phyloP scores from a whole-genome alignment of 495 filamentous ascomycete species.

The Hypoxylon fuscum region DNA sequence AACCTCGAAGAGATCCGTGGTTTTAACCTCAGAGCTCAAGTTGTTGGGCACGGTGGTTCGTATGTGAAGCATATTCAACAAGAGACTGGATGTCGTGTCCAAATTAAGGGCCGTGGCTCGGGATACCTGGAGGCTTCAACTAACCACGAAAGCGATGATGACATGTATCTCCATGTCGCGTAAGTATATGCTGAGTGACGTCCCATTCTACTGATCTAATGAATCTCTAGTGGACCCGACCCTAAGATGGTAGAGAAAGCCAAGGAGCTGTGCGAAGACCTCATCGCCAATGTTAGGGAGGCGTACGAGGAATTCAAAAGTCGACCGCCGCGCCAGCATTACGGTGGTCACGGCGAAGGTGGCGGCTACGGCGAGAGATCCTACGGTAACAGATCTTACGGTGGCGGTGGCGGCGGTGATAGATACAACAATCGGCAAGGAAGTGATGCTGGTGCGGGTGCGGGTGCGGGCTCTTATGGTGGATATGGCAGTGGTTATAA shows the following conservation, averaged over 20 bases:
- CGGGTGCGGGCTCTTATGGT: constrained; percentile 47
- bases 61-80: constrained; percentile 98
- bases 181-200: constrained; percentile 54
- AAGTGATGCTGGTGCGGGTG: too few species aligned
- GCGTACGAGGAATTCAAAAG: constrained; percentile 91
- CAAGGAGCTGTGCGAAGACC: constrained; percentile 86
- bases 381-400: constrained; percentile 52
- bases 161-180: constrained; percentile 96
- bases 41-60: constrained; percentile 90
- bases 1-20: constrained; percentile 88
- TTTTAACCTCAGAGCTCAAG: constrained; percentile 96
- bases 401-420: constrained; percentile 27
- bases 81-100: constrained; percentile 91
- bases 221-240: constrained; percentile 77
- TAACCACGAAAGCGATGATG: constrained; percentile 87
- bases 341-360: constrained; percentile 55
- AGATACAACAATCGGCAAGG: constrained; percentile 42
- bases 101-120: constrained; percentile 97
- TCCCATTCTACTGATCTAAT: constrained; percentile 43
- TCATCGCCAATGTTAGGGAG: constrained; percentile 81
- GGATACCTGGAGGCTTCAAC: constrained; percentile 90
- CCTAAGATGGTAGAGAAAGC: constrained; percentile 84
- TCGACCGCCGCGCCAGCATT: constrained; percentile 75
- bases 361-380: constrained; percentile 48
- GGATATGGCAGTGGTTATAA: constrained; percentile 53